Conservation (phyloP, 169 alveolate species). For the Plasmodium falciparum region DNA sequence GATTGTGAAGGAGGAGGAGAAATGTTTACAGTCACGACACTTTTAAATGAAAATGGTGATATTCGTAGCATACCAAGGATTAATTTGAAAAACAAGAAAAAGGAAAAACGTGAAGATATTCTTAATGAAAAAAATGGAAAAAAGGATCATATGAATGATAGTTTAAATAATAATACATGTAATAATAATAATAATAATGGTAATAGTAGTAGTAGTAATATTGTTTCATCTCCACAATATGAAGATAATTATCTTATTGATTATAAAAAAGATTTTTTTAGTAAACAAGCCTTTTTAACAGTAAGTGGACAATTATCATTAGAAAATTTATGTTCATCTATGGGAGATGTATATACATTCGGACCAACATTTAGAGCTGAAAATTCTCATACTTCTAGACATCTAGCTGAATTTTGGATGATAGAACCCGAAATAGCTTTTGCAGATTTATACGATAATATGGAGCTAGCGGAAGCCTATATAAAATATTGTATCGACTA, state of each 20-base stretch:
- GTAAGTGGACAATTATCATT: conserved; percentile 98
- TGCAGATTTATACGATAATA: conserved; percentile 94
- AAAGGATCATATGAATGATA: not conserved
- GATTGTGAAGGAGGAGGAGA: conserved; percentile 99
- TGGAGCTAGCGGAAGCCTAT: conserved; percentile 98
- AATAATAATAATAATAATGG: conserved; percentile 1
- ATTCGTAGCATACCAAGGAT: conserved; percentile 71
- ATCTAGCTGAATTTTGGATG: conserved; percentile 99
- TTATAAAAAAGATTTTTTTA: conserved; percentile 96
- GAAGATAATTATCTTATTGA: conserved; percentile 74
- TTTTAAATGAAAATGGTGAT: conserved; percentile 87
- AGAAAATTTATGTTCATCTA: conserved; percentile 95
- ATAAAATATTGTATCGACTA: conserved; percentile 94
- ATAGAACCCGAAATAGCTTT: conserved; percentile 99
- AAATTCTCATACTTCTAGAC: conserved; percentile 97
- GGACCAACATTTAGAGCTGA: conserved; percentile 99
- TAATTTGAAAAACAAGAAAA: conserved; percentile 12
- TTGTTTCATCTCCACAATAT: conserved; percentile 2
- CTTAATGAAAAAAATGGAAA: not conserved
- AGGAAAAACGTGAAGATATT: conserved; percentile 29
- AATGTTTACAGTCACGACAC: conserved; percentile 97
- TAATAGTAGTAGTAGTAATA: not conserved
- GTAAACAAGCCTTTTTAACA: conserved; percentile 96
- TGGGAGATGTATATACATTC: conserved; percentile 98
- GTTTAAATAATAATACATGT: conserved; percentile 9